Base-by-base conservation (phyloP, 495 filamentous ascomycete species). In the Jackrogersella minutella region DNA sequence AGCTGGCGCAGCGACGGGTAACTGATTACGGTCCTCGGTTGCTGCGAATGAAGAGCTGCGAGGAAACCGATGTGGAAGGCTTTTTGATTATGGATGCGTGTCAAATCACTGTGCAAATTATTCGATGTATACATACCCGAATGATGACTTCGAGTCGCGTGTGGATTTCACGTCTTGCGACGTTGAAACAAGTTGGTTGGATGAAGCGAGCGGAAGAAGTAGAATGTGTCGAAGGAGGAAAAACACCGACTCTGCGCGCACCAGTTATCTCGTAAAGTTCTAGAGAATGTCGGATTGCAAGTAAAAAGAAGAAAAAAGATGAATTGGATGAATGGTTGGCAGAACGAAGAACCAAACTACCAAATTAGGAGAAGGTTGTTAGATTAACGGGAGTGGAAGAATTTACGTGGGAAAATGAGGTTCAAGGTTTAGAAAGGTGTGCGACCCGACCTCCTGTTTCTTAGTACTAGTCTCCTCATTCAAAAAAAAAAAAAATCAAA, bases 401-500 rank as follows among this genome's bases (percentile, higher is more conserved):
- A 69, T 69, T 64, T 64, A 62, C 61, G 66, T 64, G 59, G 57
- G 62, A 65, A 64, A 44, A 51, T 60, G 61, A 64, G 62, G 66
- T 69, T 69, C 26, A 30, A 30, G 26, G 26, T 30, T 3, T 7
- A 3, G 7, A 59, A 69, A 65, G 56, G 66, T 65, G 67, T 70
- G 67, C 62, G 58, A 66, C 61, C 61, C 62, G 66, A 69, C 67
- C 67, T 70, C 67, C 62, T 66, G 49, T 65, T 44, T 62, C 37
- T n/a, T 56, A 30, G 44, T 11, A 2, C n/a, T 36, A 34, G 49
- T 52, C 31, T 52, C 49, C 31, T 34, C 62, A 62, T 57, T 66
- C 56, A 62, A 64, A 60, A 69, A 65, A 58, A 58, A 56, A 70
- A 70, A 62, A 69, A 65, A 58, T 62, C 62, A 70, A 70, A 62